Base-by-base conservation (phyloP, 495 filamentous ascomycete genomes). In the Chaetomium tenue region DNA sequence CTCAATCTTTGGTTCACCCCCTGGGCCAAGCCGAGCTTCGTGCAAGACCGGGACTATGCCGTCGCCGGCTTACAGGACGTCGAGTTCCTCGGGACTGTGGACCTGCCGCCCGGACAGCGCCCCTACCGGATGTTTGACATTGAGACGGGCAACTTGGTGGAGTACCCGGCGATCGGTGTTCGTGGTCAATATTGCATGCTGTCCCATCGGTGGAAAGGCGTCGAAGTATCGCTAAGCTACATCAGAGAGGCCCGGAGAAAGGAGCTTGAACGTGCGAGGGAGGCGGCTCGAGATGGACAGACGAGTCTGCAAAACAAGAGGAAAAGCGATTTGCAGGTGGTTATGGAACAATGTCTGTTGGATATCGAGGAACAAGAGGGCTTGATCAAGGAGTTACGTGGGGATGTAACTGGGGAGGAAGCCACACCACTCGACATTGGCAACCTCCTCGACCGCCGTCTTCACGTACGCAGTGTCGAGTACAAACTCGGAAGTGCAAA, bases 141-240 rank as follows among this genome's bases (percentile, higher is more conserved):
- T 30, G 71, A 76, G n/a, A 81, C 78, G 4, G 71, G 66, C 15
- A 77, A 77, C 50, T 67, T 81, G 50, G 75, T 78, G 9, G 66
- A 72, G 16, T 69, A 64, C 20, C 72, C 70, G 8, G 60, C 70
- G 23, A 69, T 72, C 50, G 67, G 74, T 39, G 16, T 52, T n/a
- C 65, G 66, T 0, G 75, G 75, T 11, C 70, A 76, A 40, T 82
- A 82, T 56, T 79, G 77, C 28, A 80, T 82, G 63, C 68, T 82
- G 7, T 81, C 78, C 1, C 79, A 82, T 58, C 74, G 78, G 52
- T 82, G 79, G 78, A 81, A 80, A 67, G 78, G 77, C 0, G 61
- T 54, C 5, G 79, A 81, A 61, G 66, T 81, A n/a, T 63, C 68
- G 22, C 75, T 76, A 26, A 63, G 65, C n/a, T 76, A 74, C 58